phyloP scores from a whole-genome alignment of 352 stramenopile genomes.

The Pythium phragmitis region DNA sequence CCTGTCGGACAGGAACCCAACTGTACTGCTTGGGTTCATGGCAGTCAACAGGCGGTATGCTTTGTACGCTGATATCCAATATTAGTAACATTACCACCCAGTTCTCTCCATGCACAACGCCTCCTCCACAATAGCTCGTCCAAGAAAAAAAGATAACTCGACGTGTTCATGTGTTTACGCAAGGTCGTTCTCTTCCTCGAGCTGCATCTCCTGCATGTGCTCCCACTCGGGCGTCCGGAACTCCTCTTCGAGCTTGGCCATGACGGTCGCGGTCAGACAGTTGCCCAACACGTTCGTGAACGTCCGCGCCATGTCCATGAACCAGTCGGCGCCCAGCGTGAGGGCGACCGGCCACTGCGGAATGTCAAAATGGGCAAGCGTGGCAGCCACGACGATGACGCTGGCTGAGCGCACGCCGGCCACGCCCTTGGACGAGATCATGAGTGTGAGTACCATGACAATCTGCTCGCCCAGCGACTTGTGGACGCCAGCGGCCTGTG shows the following conservation, averaged over 20 bases:
- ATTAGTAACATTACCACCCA: too few relatives aligned
- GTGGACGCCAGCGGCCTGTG: slow-evolving; percentile 42
- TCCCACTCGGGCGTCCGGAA: slow-evolving; percentile 57
- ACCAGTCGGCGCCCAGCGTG: slow-evolving; percentile 54
- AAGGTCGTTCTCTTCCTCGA: slow-evolving; percentile 6
- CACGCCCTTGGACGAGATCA: slow-evolving; percentile 16
- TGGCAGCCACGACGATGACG: slow-evolving; percentile 14
- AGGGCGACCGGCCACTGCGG: slow-evolving; percentile 57
- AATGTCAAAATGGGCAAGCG: slow-evolving; percentile 34
- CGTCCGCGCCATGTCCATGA: slow-evolving; percentile 63
- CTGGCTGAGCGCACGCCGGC: slow-evolving; percentile 12
- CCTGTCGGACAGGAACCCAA: not conserved
- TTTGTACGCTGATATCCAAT: too few relatives aligned
- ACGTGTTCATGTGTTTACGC: not conserved
- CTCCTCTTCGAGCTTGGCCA: slow-evolving; percentile 64
- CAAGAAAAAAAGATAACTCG: too few relatives aligned
- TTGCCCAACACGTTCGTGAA: slow-evolving; percentile 60
- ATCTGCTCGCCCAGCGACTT: slow-evolving; percentile 17
- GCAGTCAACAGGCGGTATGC: too few relatives aligned
- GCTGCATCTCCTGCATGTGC: slow-evolving; percentile 8
- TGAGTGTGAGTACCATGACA: slow-evolving; percentile 17
- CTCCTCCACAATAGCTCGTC: not conserved
- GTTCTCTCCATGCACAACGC: too few relatives aligned
- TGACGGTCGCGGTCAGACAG: slow-evolving; percentile 48
- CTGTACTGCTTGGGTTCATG: too few relatives aligned